Base-by-base conservation (phyloP, 225 moss, liverwort and hornwort species). In the Polytrichum commune region DNA sequence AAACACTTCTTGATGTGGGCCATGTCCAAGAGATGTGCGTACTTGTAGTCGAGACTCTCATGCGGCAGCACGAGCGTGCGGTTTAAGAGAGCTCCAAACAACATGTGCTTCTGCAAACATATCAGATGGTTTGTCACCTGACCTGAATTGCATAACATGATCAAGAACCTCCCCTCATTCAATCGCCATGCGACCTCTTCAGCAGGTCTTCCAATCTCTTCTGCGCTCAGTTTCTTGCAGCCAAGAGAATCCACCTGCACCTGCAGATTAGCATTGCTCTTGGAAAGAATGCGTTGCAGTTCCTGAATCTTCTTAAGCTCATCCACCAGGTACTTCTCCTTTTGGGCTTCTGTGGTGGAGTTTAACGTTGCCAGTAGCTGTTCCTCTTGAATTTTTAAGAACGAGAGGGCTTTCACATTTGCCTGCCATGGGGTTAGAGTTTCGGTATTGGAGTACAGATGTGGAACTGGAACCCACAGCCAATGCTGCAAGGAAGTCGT, bases 41-140 rank as follows among this genome's bases (percentile, higher is more conserved):
- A 84, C 18, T 75, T 68, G 79, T 84, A 87, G 68, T 84, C 87
- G 19, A 84, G 55, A 25, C 16, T 64, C 72, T 30, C 69, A 10
- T 82, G 76, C 63, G 87, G 87, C 68, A 88, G 69, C 60, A 88
- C 84, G 13, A 88, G 75, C 28, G 81, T 82, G 24, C 87, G 72
- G 29, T 85, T 77, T 61, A 88, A 62, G 27, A 88, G 55, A 33
- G 87, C 87, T 46, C 58, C 82, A 23, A 84, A 82, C 66, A 66
- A 82, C 82, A 82, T 80, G 6, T 82, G 85, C 85, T 88, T 88
- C 70, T 75, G 79, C 67, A 88, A 57, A 74, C 88, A 85, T 22
- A 88, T 71, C n/a, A 88, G 70, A 63, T 81, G 88, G 75, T 88
- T 88, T 8, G 77, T 84, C 24, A 85, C 55, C 67, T 88, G 88